These are phyloP conservation scores for Fusarium continuum DNA, from an alignment of 2,329 filamentous ascomycete genomes.

Conservation along the genomic window DNA sequence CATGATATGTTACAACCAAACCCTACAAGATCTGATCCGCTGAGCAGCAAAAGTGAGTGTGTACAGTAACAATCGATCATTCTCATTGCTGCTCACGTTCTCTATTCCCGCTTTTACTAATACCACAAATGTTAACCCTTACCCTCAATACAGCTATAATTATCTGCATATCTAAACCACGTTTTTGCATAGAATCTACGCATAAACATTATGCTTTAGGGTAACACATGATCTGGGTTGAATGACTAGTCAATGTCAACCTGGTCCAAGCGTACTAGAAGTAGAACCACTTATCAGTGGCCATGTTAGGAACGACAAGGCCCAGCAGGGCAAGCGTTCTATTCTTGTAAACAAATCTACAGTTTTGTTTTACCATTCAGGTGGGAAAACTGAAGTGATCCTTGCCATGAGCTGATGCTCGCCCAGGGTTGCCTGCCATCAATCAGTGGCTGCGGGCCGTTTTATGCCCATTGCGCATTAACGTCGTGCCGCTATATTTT, in stretches of 20 bases:
- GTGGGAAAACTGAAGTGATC: constrained; percentile 1
- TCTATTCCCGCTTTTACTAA: too few species aligned
- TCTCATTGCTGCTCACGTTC: too few species aligned
- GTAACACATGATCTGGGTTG: neutral
- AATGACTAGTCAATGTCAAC: too few species aligned
- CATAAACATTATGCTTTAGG: neutral
- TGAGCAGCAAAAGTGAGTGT: too few species aligned
- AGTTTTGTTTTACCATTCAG: constrained; percentile 22
- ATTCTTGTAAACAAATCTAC: neutral
- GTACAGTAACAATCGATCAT: too few species aligned
- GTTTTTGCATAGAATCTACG: neutral
- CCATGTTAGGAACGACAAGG: neutral
- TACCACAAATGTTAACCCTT: neutral
- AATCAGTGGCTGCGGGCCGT: constrained; percentile 13
- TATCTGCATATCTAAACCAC: too few species aligned
- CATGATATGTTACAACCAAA: too few species aligned
- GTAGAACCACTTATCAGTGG: too few species aligned
- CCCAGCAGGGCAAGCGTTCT: neutral
- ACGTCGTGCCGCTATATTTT: neutral
- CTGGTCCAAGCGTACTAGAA: neutral
- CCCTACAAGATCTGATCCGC: too few species aligned
- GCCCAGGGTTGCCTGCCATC: neutral
- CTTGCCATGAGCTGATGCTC: constrained; percentile 8
- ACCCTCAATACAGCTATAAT: too few species aligned
- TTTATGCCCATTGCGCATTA: neutral